Percentiles rank a stretch among this genome's conserved stretches.
phyloP scores from a whole-genome alignment of 768 basidiomycete species.

The Suillus luteus region DNA sequence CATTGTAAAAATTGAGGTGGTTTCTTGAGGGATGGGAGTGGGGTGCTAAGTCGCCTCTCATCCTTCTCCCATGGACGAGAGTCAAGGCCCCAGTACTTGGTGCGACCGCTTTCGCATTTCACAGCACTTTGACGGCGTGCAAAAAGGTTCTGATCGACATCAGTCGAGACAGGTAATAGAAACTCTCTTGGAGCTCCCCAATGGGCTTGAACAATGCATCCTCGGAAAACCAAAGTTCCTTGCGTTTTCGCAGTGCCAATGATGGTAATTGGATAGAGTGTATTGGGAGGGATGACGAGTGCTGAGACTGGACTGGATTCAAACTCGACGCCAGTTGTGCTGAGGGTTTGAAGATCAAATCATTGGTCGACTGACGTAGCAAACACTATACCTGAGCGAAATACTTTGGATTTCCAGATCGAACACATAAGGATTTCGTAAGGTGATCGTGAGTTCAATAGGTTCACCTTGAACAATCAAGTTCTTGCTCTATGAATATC shows the following conservation, averaged over 20 bases:
- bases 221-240: constrained; percentile 73
- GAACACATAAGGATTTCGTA: constrained; percentile 93
- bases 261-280: constrained; percentile 72
- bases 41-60: constrained; percentile 41
- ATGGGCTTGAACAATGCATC: constrained; percentile 75
- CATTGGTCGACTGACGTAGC: background rate
- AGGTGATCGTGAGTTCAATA: constrained; percentile 77
- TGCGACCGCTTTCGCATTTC: constrained; percentile 66
- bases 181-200: constrained; percentile 75
- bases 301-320: constrained; percentile 59
- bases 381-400: constrained; percentile 64
- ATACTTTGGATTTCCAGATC: constrained; percentile 86
- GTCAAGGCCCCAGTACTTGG: constrained; percentile 75
- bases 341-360: constrained; percentile 31
- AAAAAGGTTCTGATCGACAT: constrained; percentile 66
- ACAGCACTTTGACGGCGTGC: constrained; percentile 58
- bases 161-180: constrained; percentile 70
- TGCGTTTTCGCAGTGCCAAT: constrained; percentile 63
- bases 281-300: constrained; percentile 70
- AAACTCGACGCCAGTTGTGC: constrained; percentile 81
- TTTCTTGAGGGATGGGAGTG: constrained; percentile 28
- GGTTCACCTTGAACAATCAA: constrained; percentile 81
- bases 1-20: constrained; percentile 69
- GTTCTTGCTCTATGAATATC: constrained; percentile 47
- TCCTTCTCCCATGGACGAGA: constrained; percentile 62